A percentile compares a stretch with the other conserved stretches of the same genome.
These are phyloP conservation scores for Fraxinus pennsylvanica DNA, from an alignment of 257 asterid genomes.

Conservation along the genomic window DNA sequence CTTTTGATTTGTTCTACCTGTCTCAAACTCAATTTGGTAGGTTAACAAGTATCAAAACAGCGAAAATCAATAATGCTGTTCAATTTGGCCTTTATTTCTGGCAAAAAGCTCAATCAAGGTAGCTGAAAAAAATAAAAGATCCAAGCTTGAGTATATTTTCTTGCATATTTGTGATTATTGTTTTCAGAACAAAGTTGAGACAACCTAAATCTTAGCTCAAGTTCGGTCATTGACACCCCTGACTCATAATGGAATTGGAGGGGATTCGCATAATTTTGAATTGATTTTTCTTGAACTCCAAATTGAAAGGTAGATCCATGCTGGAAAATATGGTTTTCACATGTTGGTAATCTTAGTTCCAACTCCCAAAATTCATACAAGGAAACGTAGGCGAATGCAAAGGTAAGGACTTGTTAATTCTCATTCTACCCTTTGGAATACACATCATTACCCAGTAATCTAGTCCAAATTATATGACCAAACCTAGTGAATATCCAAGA, in stretches of 20 bases:
- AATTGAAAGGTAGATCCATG: not conserved
- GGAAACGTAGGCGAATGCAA: not conserved
- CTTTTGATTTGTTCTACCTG: not conserved
- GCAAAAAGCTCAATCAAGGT: constrained; percentile 24
- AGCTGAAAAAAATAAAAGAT: constrained; percentile 12
- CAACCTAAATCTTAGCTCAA: constrained; percentile 12
- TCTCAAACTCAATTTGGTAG: not conserved
- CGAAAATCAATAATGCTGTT: not conserved
- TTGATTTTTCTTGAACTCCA: not conserved
- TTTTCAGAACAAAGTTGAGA: constrained; percentile 17
- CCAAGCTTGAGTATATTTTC: constrained; percentile 9
- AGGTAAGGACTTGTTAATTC: not conserved
- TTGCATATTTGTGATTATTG: constrained; percentile 5
- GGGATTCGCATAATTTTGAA: constrained; percentile 5
- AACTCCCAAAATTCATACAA: constrained; percentile 9
- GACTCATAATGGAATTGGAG: not conserved
- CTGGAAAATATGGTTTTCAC: not conserved
- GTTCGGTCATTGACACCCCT: not conserved
- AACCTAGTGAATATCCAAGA: constrained; percentile 7
- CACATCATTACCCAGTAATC: not conserved
- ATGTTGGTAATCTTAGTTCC: constrained; percentile 10
- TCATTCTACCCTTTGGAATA: not conserved
- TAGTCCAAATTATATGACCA: not conserved
- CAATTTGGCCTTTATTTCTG: constrained; percentile 13
- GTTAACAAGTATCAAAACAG: constrained; percentile 17